Conservation (phyloP, 192 early-diverging fungal genomes). For the Coemansia sp. region DNA sequence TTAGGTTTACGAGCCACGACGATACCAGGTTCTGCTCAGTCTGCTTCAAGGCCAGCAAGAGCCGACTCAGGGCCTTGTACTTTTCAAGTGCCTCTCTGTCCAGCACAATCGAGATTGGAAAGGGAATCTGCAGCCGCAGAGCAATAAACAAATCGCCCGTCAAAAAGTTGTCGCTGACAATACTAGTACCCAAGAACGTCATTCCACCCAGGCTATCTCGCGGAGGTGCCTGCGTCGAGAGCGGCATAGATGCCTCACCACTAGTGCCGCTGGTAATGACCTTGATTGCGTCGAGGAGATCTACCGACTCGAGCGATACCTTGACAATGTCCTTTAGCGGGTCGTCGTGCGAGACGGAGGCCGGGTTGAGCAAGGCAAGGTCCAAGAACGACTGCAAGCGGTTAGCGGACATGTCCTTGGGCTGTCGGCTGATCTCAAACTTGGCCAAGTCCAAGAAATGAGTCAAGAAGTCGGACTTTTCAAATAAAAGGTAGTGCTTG, state of each 20-base stretch:
- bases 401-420: slow-evolving; percentile 59
- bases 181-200: slow-evolving; percentile 20
- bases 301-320: slow-evolving; percentile 71
- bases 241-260: neutral
- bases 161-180: slow-evolving; percentile 32
- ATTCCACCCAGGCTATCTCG: neutral
- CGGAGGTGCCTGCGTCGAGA: neutral
- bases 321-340: slow-evolving; percentile 85
- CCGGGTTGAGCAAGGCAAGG: slow-evolving; percentile 81
- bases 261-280: slow-evolving; percentile 13
- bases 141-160: slow-evolving; percentile 77
- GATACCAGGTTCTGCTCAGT: slow-evolving; percentile 77
- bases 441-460: slow-evolving; percentile 91
- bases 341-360: slow-evolving; percentile 74
- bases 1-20: slow-evolving; percentile 64
- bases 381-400: slow-evolving; percentile 85
- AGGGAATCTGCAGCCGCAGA: slow-evolving; percentile 77
- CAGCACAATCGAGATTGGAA: slow-evolving; percentile 88
- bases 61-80: slow-evolving; percentile 89
- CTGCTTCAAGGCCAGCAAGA: slow-evolving; percentile 84
- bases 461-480: slow-evolving; percentile 89
- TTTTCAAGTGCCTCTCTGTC: slow-evolving; percentile 79
- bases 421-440: slow-evolving; percentile 49
- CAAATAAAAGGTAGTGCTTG: slow-evolving; percentile 90
- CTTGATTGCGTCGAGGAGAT: slow-evolving; percentile 55